Conservation (phyloP, 1,139 yeast genomes). For the Pichia sp. region DNA sequence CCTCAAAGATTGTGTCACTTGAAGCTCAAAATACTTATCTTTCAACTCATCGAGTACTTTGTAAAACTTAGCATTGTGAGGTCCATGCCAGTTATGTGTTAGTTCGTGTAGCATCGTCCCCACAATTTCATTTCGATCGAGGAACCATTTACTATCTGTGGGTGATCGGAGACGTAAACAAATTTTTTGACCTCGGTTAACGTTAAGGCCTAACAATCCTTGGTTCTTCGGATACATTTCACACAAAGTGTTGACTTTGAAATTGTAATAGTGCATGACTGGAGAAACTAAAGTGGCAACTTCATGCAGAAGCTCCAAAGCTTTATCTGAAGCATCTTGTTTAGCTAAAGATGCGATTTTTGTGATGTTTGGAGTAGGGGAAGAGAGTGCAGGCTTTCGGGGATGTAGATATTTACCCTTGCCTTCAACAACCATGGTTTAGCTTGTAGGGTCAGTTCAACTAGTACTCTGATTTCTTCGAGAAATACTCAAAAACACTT, state of each 20-base stretch:
- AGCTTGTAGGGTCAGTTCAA: too few relatives aligned
- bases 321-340: slow-evolving; percentile 53
- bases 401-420: slow-evolving; percentile 17
- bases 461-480: too few relatives aligned
- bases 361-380: slow-evolving; percentile 48
- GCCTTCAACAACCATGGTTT: slow-evolving; percentile 24
- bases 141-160: slow-evolving; percentile 51
- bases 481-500: too few relatives aligned
- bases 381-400: slow-evolving; percentile 24
- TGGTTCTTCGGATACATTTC: slow-evolving; percentile 82
- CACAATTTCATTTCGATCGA: slow-evolving; percentile 62
- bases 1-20: slow-evolving; percentile 40
- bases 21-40: slow-evolving; percentile 53
- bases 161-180: slow-evolving; percentile 66
- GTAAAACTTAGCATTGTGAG: slow-evolving; percentile 76
- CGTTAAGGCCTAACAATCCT: slow-evolving; percentile 73
- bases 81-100: slow-evolving; percentile 74
- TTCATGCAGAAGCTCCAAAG: slow-evolving; percentile 55
- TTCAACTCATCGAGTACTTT: slow-evolving; percentile 58
- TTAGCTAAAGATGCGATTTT: slow-evolving; percentile 56
- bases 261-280: slow-evolving; percentile 62
- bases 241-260: slow-evolving; percentile 64
- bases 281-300: slow-evolving; percentile 67
- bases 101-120: slow-evolving; percentile 90
- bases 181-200: slow-evolving; percentile 77